Conservation (phyloP, 192 early-diverging fungal genomes). For the Glomus cerebriforme region DNA sequence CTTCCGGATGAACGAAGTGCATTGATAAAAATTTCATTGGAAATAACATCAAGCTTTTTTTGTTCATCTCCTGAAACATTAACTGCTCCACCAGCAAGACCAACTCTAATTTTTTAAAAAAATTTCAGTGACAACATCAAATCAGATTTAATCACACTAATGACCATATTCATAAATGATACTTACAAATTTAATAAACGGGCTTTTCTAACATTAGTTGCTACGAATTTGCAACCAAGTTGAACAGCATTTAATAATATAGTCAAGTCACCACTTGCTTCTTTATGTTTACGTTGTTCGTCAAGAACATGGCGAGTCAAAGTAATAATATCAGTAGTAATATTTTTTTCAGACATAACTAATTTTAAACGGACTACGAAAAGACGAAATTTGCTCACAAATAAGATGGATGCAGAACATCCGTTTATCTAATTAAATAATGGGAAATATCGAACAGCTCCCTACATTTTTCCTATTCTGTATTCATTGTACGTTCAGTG, state of each 20-base stretch:
- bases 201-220: slow-evolving; percentile 94
- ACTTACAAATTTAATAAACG: slow-evolving; percentile 91
- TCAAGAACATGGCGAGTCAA: slow-evolving; percentile 90
- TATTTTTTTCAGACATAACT: slow-evolving; percentile 24
- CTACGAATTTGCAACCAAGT: slow-evolving; percentile 96
- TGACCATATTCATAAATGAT: not conserved
- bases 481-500: too few relatives aligned
- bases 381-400: too few relatives aligned
- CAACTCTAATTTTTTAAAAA: slow-evolving; percentile 58
- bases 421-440: too few relatives aligned
- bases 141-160: not conserved
- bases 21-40: slow-evolving; percentile 99
- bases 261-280: slow-evolving; percentile 93
- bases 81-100: slow-evolving; percentile 74
- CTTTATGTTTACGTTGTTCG: slow-evolving; percentile 83
- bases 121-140: not conserved
- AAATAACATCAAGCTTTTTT: slow-evolving; percentile 96
- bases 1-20: slow-evolving; percentile 86
- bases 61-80: slow-evolving; percentile 95
- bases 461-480: too few relatives aligned
- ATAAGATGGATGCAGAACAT: too few relatives aligned
- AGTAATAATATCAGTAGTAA: slow-evolving; percentile 87
- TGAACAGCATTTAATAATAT: slow-evolving; percentile 88
- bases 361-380: too few relatives aligned
- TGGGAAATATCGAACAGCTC: too few relatives aligned